Percentiles rank a stretch among this genome's conserved stretches.
These are phyloP conservation scores for Lactarius indigo DNA, from an alignment of 768 basidiomycete genomes.

Conservation along the genomic window DNA sequence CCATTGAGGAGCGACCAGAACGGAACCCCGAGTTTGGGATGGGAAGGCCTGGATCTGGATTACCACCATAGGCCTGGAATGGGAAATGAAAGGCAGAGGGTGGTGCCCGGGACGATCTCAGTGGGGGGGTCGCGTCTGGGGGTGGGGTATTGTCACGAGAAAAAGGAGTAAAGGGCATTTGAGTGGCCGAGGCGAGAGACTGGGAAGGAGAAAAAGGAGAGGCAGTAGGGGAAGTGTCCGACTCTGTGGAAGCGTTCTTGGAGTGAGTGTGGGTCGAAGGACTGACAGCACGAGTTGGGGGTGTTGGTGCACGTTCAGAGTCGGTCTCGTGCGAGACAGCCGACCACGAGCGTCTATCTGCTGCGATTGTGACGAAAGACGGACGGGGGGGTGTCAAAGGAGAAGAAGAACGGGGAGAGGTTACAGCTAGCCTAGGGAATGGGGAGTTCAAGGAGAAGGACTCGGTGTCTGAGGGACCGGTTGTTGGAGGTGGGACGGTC, in stretches of 20 bases:
- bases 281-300: constrained; percentile 26
- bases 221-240: constrained; percentile 8
- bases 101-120: constrained; percentile 30
- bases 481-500: constrained; percentile 10
- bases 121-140: constrained; percentile 8
- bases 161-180: constrained; percentile 14
- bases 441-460: constrained; percentile 20
- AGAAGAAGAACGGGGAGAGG: constrained; percentile 22
- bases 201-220: constrained; percentile 4
- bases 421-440: constrained; percentile 11
- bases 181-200: constrained; percentile 3
- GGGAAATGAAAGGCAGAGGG: constrained; percentile 45
- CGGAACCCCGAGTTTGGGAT: constrained; percentile 35
- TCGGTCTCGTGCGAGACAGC: constrained; percentile 30
- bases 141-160: constrained; percentile 26
- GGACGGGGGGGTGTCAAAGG: constrained; percentile 26
- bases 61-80: constrained; percentile 62
- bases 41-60: constrained; percentile 54
- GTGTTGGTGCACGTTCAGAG: constrained; percentile 32
- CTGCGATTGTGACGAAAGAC: constrained; percentile 10
- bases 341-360: constrained; percentile 21
- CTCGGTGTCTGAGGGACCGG: constrained; percentile 28
- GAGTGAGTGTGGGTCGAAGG: constrained; percentile 17
- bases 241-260: constrained; percentile 13
- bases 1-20: constrained; percentile 42